A percentile compares a stretch with the other conserved stretches of the same genome.
phyloP scores from a whole-genome alignment of 441 rosid species.

The Bruguiera hainesii region DNA sequence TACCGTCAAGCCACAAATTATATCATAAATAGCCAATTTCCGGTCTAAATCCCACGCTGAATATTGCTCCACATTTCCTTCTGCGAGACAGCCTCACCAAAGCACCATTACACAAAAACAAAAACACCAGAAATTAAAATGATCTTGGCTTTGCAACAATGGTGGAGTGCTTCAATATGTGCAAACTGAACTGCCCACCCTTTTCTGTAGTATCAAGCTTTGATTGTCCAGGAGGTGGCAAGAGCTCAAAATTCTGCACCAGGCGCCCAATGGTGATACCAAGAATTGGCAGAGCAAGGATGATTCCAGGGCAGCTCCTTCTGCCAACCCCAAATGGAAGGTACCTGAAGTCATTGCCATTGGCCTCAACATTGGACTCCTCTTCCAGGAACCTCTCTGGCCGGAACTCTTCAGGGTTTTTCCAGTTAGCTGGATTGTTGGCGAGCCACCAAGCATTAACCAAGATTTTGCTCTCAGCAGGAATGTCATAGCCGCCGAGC shows the following conservation, averaged over 20 bases:
- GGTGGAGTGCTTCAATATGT: slow-evolving; percentile 86
- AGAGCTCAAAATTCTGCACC: slow-evolving; percentile 93
- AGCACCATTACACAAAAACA: not conserved
- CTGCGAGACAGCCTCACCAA: not conserved
- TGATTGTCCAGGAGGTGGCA: slow-evolving; percentile 86
- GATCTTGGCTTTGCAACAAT: slow-evolving; percentile 78
- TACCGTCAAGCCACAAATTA: too few relatives aligned
- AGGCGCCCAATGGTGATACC: slow-evolving; percentile 82
- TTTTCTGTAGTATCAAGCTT: slow-evolving; percentile 79
- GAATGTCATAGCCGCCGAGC: slow-evolving; percentile 77
- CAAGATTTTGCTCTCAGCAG: slow-evolving; percentile 91
- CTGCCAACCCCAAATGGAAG: slow-evolving; percentile 97
- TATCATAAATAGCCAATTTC: too few relatives aligned
- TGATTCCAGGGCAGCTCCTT: slow-evolving; percentile 96
- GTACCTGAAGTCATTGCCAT: slow-evolving; percentile 86
- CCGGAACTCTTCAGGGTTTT: slow-evolving; percentile 81
- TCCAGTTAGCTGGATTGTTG: slow-evolving; percentile 83
- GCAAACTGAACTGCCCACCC: slow-evolving; percentile 93
- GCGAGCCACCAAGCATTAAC: slow-evolving; percentile 98
- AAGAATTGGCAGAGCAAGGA: slow-evolving; percentile 87
- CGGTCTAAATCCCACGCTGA: not conserved
- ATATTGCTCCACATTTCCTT: not conserved
- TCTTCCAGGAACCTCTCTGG: slow-evolving; percentile 96
- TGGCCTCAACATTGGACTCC: slow-evolving; percentile 89
- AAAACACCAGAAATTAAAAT: slow-evolving; percentile 20